Base-by-base conservation (phyloP, 106 monocot genomes). In the Amphibolis antarctica region DNA sequence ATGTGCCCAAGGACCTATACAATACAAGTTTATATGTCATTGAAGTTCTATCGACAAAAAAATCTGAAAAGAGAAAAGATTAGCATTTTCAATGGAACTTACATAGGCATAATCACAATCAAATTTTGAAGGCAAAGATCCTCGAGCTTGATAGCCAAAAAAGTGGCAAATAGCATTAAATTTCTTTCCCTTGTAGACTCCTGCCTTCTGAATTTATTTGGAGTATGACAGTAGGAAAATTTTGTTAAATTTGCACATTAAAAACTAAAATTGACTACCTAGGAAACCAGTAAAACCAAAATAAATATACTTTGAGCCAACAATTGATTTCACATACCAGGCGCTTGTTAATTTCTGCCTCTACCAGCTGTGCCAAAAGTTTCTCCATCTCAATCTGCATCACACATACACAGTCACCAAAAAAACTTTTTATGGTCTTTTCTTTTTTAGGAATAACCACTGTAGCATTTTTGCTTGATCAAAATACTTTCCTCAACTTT, bases 71-170 rank as follows among this genome's bases (percentile, higher is more conserved):
- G 36, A 23, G 1, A 20, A 56, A 42, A 22, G 42, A 46, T 22
- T 13, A 3, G 49, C 22, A 5, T 60, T 42, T 31, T 20, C 31
- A 17, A 60, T 60, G 9, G 18, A 36, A 66, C 92, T 69, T 85
- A 88, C 92, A 80, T 85, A 92, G 21, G 85, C 92, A 78, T 92
- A 92, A 53, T 92, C 92, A 54, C 88, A 85, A 75, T 92, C 92
- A 73, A 92, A 92, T 66, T 88, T 92, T 64, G 92, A 88, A 28
- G 92, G 88, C 52, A 92, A 71, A n/a, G 92, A 82, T 43, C 92
- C 92, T 28, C 92, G 78, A 46, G 92, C 92, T 64, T 92, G 92
- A 71, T 92, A 92, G 14, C 92, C 92, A 68, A 92, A 92, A 36
- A 92, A 92, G 78, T 92, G 92, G 66, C 88, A 92, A 45, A 92